These are phyloP conservation scores for Proliferodiscus dingleyae DNA, from an alignment of 2,329 filamentous ascomycete species.

Conservation along the genomic window DNA sequence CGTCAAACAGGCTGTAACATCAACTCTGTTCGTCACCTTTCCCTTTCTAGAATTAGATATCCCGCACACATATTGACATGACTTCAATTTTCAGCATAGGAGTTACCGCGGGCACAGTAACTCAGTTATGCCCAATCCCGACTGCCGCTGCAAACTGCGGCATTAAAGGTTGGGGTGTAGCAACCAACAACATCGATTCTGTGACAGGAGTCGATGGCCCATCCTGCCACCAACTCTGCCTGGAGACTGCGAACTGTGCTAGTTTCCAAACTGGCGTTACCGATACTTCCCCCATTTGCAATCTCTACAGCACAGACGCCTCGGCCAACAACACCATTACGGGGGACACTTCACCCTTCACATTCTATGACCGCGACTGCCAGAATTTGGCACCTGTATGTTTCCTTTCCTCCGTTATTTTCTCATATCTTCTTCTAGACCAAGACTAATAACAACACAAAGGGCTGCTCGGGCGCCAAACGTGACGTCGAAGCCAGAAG, in stretches of 20 bases:
- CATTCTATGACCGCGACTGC: conserved; percentile 15
- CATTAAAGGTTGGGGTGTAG: conserved; percentile 15
- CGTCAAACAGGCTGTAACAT: background rate
- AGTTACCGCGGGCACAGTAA: background rate
- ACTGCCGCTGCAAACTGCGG: conserved; percentile 8
- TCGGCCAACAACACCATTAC: conserved; percentile 7
- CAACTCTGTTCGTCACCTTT: background rate
- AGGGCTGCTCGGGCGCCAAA: background rate
- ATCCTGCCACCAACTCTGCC: conserved; percentile 16
- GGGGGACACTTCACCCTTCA: conserved; percentile 9
- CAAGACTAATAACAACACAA: background rate
- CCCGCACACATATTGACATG: background rate
- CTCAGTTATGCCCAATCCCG: conserved; percentile 10
- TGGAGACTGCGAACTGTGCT: conserved; percentile 9
- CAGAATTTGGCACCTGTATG: conserved; percentile 12
- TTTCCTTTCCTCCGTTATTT: background rate
- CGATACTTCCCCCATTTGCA: conserved; percentile 11
- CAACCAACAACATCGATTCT: conserved; percentile 17
- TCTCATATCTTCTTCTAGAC: too few species aligned
- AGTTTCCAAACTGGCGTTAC: conserved; percentile 14
- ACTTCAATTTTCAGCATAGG: background rate
- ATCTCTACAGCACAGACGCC: conserved; percentile 11
- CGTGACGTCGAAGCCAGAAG: background rate
- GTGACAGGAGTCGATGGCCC: conserved; percentile 5
- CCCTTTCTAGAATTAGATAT: background rate